phyloP scores from a whole-genome alignment of 2,329 filamentous ascomycete species.

The Fusarium denticulatum region DNA sequence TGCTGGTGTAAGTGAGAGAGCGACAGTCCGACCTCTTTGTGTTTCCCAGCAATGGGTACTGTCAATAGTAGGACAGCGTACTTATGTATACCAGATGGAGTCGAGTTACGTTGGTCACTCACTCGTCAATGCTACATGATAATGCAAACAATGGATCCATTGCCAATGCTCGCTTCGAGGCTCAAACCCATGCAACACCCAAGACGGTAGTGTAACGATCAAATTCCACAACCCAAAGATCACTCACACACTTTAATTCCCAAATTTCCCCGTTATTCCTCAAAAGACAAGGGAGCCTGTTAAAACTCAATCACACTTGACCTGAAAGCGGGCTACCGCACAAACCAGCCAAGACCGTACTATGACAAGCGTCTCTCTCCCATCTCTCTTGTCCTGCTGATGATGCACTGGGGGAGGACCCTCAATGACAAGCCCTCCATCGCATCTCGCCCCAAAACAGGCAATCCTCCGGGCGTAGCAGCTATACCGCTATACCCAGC shows the following conservation, averaged over 20 bases:
- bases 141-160: slow-evolving; percentile 2
- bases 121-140: slow-evolving; percentile 1
- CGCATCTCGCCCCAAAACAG: slow-evolving; percentile 38
- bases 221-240: neutral
- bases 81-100: neutral
- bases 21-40: slow-evolving; percentile 1
- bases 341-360: slow-evolving; percentile 18
- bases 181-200: slow-evolving; percentile 26
- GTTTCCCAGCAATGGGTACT: neutral
- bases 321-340: neutral
- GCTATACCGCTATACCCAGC: slow-evolving; percentile 3
- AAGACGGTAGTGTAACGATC: slow-evolving; percentile 18
- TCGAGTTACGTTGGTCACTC: neutral
- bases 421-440: slow-evolving; percentile 31
- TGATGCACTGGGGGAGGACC: slow-evolving; percentile 2
- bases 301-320: neutral
- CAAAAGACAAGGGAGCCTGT: neutral
- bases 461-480: slow-evolving; percentile 38
- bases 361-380: slow-evolving; percentile 5
- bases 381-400: slow-evolving; percentile 13
- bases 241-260: neutral
- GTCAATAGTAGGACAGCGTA: slow-evolving; percentile 12
- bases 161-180: slow-evolving; percentile 31
- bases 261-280: neutral
- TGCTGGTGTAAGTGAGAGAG: slow-evolving; percentile 21